Conservation (phyloP, 148 eudicot species). For the Nepenthes gracilis region DNA sequence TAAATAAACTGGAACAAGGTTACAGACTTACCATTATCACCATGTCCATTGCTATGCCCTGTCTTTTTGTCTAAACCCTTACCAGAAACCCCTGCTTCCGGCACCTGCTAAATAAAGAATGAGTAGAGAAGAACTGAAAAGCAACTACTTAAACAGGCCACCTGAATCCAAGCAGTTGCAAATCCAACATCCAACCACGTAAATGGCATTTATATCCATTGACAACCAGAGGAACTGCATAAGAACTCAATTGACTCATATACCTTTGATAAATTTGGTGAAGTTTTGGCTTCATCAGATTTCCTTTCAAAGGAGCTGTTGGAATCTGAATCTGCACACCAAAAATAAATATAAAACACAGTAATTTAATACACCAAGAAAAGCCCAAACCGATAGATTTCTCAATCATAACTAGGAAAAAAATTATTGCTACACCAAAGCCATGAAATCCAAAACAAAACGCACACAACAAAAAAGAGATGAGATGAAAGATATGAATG, state of each 20-base stretch:
- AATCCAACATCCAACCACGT: not conserved
- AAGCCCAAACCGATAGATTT: no score
- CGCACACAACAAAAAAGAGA: no score
- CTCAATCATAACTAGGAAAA: no score
- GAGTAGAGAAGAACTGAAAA: not conserved
- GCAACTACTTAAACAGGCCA: not conserved
- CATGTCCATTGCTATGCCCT: slow-evolving; percentile 12
- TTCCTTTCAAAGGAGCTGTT: slow-evolving; percentile 21
- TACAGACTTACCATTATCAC: slow-evolving; percentile 24
- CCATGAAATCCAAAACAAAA: no score
- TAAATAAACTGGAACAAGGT: no score
- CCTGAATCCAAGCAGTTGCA: not conserved
- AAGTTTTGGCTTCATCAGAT: slow-evolving; percentile 17
- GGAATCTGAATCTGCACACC: slow-evolving; percentile 15
- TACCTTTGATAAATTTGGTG: slow-evolving; percentile 16
- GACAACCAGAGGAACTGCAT: not conserved
- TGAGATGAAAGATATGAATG: no score
- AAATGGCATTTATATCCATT: not conserved
- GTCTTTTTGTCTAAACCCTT: slow-evolving; percentile 18
- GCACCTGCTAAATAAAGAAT: slow-evolving; percentile 6
- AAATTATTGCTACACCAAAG: no score
- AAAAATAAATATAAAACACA: not conserved
- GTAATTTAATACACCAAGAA: no score
- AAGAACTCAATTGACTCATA: not conserved
- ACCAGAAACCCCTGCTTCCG: slow-evolving; percentile 18